Evolutionary conservation across 1,284 basidiomycete species (phyloP), one percentile per base, ranked within the genome.

Genomic region (Volvariella volvacea): DNA sequence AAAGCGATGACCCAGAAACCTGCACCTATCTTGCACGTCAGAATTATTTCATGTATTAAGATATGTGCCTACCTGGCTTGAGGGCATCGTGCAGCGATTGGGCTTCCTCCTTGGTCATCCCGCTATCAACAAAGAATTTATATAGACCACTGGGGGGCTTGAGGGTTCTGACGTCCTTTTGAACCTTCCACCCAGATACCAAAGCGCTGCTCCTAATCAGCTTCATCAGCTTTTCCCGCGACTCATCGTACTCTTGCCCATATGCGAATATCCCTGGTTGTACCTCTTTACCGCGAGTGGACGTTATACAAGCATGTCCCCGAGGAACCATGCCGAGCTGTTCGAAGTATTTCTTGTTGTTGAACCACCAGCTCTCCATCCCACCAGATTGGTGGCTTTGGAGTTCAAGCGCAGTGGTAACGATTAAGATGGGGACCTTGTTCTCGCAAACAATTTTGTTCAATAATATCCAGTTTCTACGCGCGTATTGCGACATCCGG

Each of bases 341-440:
- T n/a, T 55, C 44, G 45, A 71, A 67, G 8, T 49, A 42, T 0
- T 32, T 41, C 38, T 58, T 44, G 49, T 73, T 70, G 41, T 55
- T 50, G 7, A 1, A 22, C 68, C 70, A 71, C 68, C 71, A 71
- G 6, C 53, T 45, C 20, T 70, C 69, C 66, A 70, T 66, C n/a
- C 53, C 48, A 0, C 21, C 21, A 41, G 70, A 65, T 41, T 71
- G 66, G 6, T 55, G 44, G 25, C 25, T 28, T 42, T 69, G 64
- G 30, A 56, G 49, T 52, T 73, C 70, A 7, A 73, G 56, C 7
- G 62, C 60, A 1, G 71, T 73, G 31, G 73, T 52, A 8, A 64
- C 59, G 20, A 73, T 55, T 0, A 63, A 52, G 22, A 67, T 63
- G 0, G 70, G 71, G 4, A 73, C 67, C n/a, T 55, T 48, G 25